A percentile compares a stretch with the other conserved stretches of the same genome.
Evolutionary conservation across 1,284 basidiomycete species (phyloP).

Genomic region (Grifola frondosa): DNA sequence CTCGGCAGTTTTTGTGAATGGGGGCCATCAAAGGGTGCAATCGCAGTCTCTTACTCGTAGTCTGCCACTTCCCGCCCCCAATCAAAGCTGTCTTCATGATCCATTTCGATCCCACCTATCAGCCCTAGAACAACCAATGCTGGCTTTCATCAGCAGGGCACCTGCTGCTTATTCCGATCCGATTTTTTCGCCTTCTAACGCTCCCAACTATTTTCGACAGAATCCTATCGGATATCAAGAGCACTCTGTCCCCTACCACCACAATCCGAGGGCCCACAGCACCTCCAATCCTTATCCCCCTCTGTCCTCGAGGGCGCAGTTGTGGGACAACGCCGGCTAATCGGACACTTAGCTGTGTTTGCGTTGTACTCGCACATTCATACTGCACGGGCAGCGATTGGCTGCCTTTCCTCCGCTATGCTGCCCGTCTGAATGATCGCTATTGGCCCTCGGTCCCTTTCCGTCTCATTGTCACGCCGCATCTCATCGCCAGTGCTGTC

Average conservation of each 20-base stretch:
- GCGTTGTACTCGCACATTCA: too few relatives aligned
- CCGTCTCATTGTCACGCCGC: too few relatives aligned
- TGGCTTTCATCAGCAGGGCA: constrained; percentile 17
- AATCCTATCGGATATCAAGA: constrained; percentile 16
- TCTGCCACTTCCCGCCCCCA: constrained; percentile 9
- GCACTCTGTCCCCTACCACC: constrained; percentile 12
- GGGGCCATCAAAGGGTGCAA: constrained; percentile 22
- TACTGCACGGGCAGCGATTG: too few relatives aligned
- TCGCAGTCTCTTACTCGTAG: constrained; percentile 19
- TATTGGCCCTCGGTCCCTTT: too few relatives aligned
- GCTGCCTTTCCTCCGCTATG: too few relatives aligned
- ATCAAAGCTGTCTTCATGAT: constrained; percentile 7
- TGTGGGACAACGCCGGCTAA: constrained; percentile 24
- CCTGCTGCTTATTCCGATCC: constrained; percentile 23
- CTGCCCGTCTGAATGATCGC: too few relatives aligned
- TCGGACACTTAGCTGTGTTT: too few relatives aligned
- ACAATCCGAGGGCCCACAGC: constrained; percentile 13
- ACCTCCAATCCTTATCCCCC: constrained; percentile 8
- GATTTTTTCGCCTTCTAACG: constrained; percentile 15
- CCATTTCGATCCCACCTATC: constrained; percentile 17
- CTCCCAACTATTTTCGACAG: constrained; percentile 11
- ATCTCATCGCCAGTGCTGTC: too few relatives aligned
- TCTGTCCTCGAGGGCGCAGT: constrained; percentile 16
- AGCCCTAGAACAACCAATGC: constrained; percentile 10
- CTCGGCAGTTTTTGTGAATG: constrained; percentile 6